Percentiles rank a stretch among this genome's conserved stretches.
These are phyloP conservation scores for Metroxylon sagu DNA, from an alignment of 176 grass and related monocot genomes.

Conservation along the genomic window DNA sequence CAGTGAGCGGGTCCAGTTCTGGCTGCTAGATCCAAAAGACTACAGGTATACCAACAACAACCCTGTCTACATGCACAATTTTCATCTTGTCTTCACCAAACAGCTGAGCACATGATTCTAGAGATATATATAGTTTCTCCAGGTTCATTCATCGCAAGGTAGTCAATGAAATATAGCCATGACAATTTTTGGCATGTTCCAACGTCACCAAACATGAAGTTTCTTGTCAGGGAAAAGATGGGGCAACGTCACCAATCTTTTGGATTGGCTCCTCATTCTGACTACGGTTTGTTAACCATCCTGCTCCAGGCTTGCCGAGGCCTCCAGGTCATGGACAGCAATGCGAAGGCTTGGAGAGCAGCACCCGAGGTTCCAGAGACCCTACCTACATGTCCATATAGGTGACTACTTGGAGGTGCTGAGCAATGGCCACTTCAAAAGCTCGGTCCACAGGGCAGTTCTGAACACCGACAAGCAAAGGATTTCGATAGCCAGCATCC, in stretches of 20 bases:
- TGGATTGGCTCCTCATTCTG: constrained; percentile 54
- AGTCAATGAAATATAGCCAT: no score
- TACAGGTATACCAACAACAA: no score
- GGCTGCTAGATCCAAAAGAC: no score
- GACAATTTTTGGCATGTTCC: no score
- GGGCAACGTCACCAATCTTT: constrained; percentile 8
- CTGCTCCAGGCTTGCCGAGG: constrained; percentile 49
- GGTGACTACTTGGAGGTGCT: constrained; percentile 69
- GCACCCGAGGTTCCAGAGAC: constrained; percentile 20
- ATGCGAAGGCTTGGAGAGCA: constrained; percentile 24
- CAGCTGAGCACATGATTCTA: no score
- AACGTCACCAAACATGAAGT: no score
- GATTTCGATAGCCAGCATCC: constrained; percentile 69
- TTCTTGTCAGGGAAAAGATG: no score
- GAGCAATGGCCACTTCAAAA: constrained; percentile 57
- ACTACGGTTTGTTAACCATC: constrained; percentile 67
- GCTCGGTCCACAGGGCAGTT: constrained; percentile 55
- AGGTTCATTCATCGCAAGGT: no score
- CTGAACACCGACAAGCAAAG: constrained; percentile 33
- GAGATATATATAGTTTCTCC: no score
- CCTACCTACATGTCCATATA: constrained; percentile 61
- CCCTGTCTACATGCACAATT: no score
- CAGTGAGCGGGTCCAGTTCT: no score
- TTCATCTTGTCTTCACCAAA: no score
- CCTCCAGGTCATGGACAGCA: constrained; percentile 44